Percentiles rank a stretch among this genome's conserved stretches.
Conservation (phyloP, 768 basidiomycete genomes). For the Trametes gibbosa region DNA sequence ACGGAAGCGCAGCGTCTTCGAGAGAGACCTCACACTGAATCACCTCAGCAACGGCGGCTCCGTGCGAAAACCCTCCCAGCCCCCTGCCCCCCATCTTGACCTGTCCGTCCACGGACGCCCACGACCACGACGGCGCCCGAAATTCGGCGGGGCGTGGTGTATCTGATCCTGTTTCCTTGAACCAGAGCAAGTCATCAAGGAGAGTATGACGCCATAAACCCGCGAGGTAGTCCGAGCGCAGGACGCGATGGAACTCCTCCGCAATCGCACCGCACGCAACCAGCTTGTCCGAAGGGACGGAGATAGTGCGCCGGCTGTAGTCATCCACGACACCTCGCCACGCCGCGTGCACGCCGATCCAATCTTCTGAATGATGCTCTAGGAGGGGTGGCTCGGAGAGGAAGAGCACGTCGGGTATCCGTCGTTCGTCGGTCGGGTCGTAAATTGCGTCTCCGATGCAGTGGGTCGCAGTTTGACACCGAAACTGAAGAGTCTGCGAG, state of each 20-base stretch:
- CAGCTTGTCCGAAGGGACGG: constrained; percentile 13
- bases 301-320: constrained; percentile 4
- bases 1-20: background rate
- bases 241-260: constrained; percentile 8
- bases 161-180: background rate
- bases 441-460: constrained; percentile 5
- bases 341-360: background rate
- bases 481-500: constrained; percentile 14
- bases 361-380: background rate
- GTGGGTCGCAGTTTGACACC: constrained; percentile 4
- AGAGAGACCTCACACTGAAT: background rate
- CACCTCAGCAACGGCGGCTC: background rate
- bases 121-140: constrained; percentile 14
- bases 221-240: constrained; percentile 10
- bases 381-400: background rate
- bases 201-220: constrained; percentile 7
- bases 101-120: constrained; percentile 13
- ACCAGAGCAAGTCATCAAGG: constrained; percentile 9
- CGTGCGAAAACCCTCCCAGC: background rate
- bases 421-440: background rate
- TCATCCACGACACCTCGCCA: constrained; percentile 6
- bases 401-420: constrained; percentile 1
- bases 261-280: constrained; percentile 10
- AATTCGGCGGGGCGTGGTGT: background rate
- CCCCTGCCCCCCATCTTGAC: background rate